Conservation (phyloP, 2,329 filamentous ascomycete species). For the Paecilomyces sp. region DNA sequence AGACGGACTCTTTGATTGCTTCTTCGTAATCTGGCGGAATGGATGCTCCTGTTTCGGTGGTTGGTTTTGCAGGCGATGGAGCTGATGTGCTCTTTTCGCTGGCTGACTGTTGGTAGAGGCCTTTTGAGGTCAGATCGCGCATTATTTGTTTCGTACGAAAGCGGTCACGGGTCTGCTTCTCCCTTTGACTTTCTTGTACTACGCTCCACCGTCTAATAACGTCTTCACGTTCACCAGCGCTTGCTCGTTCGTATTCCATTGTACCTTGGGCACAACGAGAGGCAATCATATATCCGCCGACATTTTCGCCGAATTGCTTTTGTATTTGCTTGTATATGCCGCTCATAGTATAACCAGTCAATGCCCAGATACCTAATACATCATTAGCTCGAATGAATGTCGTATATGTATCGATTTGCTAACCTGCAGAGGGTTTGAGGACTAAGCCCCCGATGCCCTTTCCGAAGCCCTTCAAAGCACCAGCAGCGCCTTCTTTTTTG, state of each 20-base stretch:
- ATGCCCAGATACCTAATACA: slow-evolving; percentile 52
- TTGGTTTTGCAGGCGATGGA: background rate
- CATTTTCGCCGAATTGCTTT: slow-evolving; percentile 61
- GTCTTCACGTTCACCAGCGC: slow-evolving; percentile 53
- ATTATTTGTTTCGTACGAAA: background rate
- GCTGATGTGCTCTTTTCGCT: slow-evolving; percentile 1
- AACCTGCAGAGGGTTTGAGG: slow-evolving; percentile 73
- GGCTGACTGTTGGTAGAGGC: slow-evolving; percentile 1
- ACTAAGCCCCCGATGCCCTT: slow-evolving; percentile 77
- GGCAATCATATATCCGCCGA: slow-evolving; percentile 72
- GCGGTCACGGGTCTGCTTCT: slow-evolving; percentile 25
- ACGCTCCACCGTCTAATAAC: slow-evolving; percentile 61
- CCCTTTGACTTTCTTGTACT: slow-evolving; percentile 49
- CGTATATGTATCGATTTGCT: slow-evolving; percentile 17
- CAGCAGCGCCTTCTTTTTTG: slow-evolving; percentile 57
- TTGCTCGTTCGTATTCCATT: slow-evolving; percentile 53
- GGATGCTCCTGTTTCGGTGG: background rate
- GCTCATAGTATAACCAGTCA: slow-evolving; percentile 77
- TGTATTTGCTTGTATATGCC: slow-evolving; percentile 72
- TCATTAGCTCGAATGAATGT: slow-evolving; percentile 2
- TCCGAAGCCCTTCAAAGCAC: slow-evolving; percentile 70
- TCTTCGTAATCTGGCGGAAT: slow-evolving; percentile 55
- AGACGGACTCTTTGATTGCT: slow-evolving; percentile 64
- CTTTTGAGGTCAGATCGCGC: slow-evolving; percentile 7
- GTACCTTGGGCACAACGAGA: slow-evolving; percentile 70